phyloP scores from a whole-genome alignment of 768 basidiomycete genomes.

The Tulasnella sp. region DNA sequence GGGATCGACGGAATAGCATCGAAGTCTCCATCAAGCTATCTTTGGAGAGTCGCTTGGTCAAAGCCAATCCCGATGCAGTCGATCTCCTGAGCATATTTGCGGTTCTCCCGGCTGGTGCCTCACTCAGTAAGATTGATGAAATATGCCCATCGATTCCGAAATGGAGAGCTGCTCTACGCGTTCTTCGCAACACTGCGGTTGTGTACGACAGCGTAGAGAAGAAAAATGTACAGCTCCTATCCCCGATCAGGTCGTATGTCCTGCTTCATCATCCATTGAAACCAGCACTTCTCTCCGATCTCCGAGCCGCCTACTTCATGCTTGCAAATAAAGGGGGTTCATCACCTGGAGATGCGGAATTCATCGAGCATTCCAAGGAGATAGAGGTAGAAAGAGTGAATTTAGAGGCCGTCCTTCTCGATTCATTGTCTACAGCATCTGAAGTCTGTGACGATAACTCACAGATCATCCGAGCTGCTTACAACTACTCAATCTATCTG shows the following conservation, averaged over 20 bases:
- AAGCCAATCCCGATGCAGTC: conserved; percentile 19
- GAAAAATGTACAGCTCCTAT: not conserved
- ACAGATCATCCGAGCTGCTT: too few relatives aligned
- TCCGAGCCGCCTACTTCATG: too few relatives aligned
- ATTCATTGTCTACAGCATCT: too few relatives aligned
- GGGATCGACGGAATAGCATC: conserved; percentile 18
- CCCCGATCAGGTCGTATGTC: not conserved
- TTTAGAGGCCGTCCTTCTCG: not conserved
- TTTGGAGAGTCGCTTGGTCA: conserved; percentile 19
- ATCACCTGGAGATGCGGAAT: not conserved
- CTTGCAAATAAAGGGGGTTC: too few relatives aligned
- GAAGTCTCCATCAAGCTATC: conserved; percentile 22
- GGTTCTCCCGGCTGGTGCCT: conserved; percentile 23
- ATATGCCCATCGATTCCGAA: not conserved
- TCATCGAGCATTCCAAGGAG: not conserved
- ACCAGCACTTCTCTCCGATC: too few relatives aligned
- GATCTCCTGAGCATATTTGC: conserved; percentile 22
- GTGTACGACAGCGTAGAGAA: not conserved
- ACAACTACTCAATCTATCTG: too few relatives aligned
- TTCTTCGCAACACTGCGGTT: not conserved
- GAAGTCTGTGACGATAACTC: too few relatives aligned
- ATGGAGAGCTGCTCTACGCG: too few relatives aligned
- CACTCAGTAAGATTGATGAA: not conserved
- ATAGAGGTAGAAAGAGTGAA: not conserved
- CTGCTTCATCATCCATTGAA: not conserved